phyloP scores from a whole-genome alignment of 495 filamentous ascomycete species.

The Trichocladium uniseriatum region DNA sequence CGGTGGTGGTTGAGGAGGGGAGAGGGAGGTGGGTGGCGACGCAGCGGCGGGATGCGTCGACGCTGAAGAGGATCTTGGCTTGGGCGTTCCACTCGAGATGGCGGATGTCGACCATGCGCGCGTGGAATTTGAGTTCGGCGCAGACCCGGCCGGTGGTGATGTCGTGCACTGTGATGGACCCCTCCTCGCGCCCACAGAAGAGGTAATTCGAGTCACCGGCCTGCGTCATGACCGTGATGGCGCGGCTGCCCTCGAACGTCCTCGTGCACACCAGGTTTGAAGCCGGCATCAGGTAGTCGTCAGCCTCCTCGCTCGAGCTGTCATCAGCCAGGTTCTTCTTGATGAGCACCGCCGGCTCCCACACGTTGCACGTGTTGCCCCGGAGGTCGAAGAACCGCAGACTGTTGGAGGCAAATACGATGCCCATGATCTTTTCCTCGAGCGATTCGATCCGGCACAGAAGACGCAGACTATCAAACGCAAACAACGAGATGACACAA shows the following conservation, averaged over 20 bases:
- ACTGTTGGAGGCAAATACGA: constrained; percentile 16
- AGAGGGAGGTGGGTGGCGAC: constrained; percentile 10
- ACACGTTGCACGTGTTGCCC: constrained; percentile 15
- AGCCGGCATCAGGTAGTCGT: constrained; percentile 11
- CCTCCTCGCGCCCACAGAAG: constrained; percentile 19
- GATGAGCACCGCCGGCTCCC: constrained; percentile 19
- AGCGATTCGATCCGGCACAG: constrained; percentile 15
- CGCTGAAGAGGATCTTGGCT: constrained; percentile 15
- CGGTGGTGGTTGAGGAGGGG: constrained; percentile 1
- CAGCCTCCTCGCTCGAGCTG: constrained; percentile 14
- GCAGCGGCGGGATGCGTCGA: constrained; percentile 15
- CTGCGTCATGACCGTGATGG: constrained; percentile 12
- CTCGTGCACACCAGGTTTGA: constrained; percentile 10
- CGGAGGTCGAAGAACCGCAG: constrained; percentile 17
- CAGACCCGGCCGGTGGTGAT: constrained; percentile 5
- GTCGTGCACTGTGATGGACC: constrained; percentile 17
- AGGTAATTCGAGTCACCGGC: constrained; percentile 10
- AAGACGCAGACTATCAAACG: constrained; percentile 14
- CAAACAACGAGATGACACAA: constrained; percentile 16
- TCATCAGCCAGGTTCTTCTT: constrained; percentile 16
- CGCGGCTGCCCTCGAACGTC: constrained; percentile 11
- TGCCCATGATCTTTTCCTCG: constrained; percentile 16
- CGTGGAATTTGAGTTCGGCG: constrained; percentile 10
- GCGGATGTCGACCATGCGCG: constrained; percentile 11
- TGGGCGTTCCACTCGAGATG: constrained; percentile 19